A percentile compares a stretch with the other conserved stretches of the same genome.
These are phyloP conservation scores for Didymella keratinophila DNA, from an alignment of 2,329 filamentous ascomycete genomes.

Conservation along the genomic window DNA sequence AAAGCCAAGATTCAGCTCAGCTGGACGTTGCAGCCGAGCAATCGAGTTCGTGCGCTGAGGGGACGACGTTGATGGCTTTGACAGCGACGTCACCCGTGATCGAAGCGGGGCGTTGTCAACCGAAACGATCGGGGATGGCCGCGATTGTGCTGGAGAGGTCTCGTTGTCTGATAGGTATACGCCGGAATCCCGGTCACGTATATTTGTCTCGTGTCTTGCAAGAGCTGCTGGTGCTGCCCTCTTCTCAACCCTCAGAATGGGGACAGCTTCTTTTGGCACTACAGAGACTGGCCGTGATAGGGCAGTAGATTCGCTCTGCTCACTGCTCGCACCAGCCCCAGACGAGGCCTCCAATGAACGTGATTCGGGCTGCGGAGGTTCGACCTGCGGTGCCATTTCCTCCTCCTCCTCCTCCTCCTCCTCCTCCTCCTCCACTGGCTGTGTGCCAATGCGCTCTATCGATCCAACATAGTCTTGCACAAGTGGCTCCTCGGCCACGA, in stretches of 20 bases:
- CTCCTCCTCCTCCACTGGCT: neutral
- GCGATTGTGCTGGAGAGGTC: conserved; percentile 13
- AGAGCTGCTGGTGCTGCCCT: neutral
- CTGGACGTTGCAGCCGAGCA: conserved; percentile 37
- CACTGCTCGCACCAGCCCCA: neutral
- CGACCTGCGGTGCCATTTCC: neutral
- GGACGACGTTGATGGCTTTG: conserved; percentile 10
- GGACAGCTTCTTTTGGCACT: conserved; percentile 2
- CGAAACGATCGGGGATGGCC: conserved; percentile 21
- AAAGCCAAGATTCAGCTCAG: conserved; percentile 40
- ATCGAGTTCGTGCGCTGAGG: conserved; percentile 28
- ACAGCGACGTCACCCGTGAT: conserved; percentile 24
- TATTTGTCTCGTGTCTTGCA: neutral
- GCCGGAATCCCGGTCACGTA: conserved; percentile 35
- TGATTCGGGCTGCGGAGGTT: neutral
- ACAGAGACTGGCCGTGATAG: neutral
- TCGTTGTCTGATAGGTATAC: conserved; percentile 36
- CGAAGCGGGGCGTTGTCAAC: conserved; percentile 20
- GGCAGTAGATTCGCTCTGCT: neutral
- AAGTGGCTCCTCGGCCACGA: conserved; percentile 1
- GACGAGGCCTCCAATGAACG: neutral
- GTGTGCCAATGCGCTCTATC: neutral
- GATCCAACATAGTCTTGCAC: neutral
- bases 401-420: too few species aligned
- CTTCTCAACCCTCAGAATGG: conserved; percentile 8